Evolutionary conservation across 73 alveolate species (phyloP).

Genomic region (Paraurostyla sp.): DNA sequence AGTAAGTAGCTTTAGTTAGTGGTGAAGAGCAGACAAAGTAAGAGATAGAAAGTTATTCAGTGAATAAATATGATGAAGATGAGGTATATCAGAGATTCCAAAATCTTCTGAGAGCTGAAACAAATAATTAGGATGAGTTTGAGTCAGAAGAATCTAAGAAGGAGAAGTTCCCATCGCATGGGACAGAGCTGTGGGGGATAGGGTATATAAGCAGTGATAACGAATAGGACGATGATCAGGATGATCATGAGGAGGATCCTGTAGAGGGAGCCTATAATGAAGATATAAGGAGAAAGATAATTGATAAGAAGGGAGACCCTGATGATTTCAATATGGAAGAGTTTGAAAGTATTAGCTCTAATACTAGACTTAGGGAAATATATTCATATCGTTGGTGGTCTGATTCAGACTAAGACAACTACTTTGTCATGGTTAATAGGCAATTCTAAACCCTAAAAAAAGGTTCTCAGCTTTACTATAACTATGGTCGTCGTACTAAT

Average conservation of each 20-base stretch:
- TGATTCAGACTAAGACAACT: constrained; percentile 25
- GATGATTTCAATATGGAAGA: constrained; percentile 38
- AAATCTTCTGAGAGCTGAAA: neutral
- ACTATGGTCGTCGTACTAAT: constrained; percentile 56
- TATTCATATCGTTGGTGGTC: constrained; percentile 60
- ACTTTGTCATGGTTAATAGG: constrained; percentile 37
- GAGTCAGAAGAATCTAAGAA: constrained; percentile 39
- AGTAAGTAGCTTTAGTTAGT: neutral
- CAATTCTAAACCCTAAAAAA: neutral
- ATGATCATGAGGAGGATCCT: constrained; percentile 56
- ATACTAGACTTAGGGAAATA: constrained; percentile 13
- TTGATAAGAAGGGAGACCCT: neutral
- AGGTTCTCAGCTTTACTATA: constrained; percentile 48
- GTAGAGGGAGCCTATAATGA: constrained; percentile 2
- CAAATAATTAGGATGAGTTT: constrained; percentile 27
- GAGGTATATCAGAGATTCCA: constrained; percentile 40
- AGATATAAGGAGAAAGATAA: constrained; percentile 31
- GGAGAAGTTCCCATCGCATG: constrained; percentile 51
- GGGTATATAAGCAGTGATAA: constrained; percentile 44
- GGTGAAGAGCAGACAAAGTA: constrained; percentile 2
- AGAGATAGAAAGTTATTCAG: neutral
- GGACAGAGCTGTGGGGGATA: constrained; percentile 56
- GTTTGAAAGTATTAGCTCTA: constrained; percentile 6
- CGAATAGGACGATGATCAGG: constrained; percentile 58
- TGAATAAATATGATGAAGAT: constrained; percentile 14